Conservation (phyloP, 345 rosid genomes). For the Brassica rapa region DNA sequence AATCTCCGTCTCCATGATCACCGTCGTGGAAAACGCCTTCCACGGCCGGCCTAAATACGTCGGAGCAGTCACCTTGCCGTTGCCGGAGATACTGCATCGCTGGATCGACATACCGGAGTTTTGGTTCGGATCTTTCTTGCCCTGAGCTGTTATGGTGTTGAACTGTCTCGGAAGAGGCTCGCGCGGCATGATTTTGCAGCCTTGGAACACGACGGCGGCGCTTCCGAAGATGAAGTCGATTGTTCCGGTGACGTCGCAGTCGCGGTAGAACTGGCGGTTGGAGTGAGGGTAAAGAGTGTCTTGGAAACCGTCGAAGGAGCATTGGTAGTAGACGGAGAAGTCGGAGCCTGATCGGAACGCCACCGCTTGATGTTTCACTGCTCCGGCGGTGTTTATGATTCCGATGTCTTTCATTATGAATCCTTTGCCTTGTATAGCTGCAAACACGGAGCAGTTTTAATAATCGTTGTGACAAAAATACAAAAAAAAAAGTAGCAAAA, state of each 20-base stretch:
- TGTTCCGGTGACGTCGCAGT: slow-evolving; percentile 80
- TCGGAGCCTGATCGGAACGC: slow-evolving; percentile 91
- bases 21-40: slow-evolving; percentile 78
- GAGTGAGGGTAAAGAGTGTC: slow-evolving; percentile 95
- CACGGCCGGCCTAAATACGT: slow-evolving; percentile 90
- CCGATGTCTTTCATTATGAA: slow-evolving; percentile 66
- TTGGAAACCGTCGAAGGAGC: slow-evolving; percentile 70
- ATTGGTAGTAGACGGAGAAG: slow-evolving; percentile 61
- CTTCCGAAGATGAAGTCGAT: slow-evolving; percentile 92
- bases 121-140: slow-evolving; percentile 85
- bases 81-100: slow-evolving; percentile 48
- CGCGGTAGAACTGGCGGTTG: slow-evolving; percentile 82
- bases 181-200: slow-evolving; percentile 71
- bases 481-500: not conserved
- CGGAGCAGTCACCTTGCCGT: slow-evolving; percentile 47
- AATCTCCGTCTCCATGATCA: slow-evolving; percentile 73
- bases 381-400: slow-evolving; percentile 78
- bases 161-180: slow-evolving; percentile 67
- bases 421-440: slow-evolving; percentile 75
- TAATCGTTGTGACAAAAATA: not conserved
- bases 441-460: not conserved
- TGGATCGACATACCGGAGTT: slow-evolving; percentile 86
- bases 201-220: slow-evolving; percentile 74
- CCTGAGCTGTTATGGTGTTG: slow-evolving; percentile 96
- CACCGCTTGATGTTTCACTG: slow-evolving; percentile 85